phyloP scores from a whole-genome alignment of 2,329 filamentous ascomycete species.

The Huntiella omanensis region DNA sequence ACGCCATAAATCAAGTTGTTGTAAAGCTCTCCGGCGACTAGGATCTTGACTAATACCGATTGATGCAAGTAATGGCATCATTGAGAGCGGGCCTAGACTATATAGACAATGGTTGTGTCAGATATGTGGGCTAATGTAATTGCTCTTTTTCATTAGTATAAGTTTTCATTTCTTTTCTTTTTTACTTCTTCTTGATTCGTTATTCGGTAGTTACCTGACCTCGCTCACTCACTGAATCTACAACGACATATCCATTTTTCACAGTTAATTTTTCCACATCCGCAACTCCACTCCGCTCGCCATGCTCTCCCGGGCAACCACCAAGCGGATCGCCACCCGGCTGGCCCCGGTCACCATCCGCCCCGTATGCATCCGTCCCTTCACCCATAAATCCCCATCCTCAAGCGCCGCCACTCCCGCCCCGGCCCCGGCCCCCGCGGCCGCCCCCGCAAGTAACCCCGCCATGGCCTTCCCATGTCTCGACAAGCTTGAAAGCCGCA shows the following conservation, averaged over 20 bases:
- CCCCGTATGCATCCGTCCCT: not conserved
- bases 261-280: not conserved
- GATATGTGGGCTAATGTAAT: not conserved
- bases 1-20: not conserved
- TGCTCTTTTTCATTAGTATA: not conserved
- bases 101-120: no score
- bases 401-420: conserved; percentile 1
- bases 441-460: conserved; percentile 45
- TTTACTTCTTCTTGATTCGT: not conserved
- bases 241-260: not conserved
- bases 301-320: conserved; percentile 3
- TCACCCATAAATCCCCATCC: conserved; percentile 3
- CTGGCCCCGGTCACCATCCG: conserved; percentile 1
- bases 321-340: no score
- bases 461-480: conserved; percentile 82
- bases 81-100: no score
- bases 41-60: no score
- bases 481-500: conserved; percentile 62
- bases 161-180: not conserved
- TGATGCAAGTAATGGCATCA: no score
- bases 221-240: not conserved
- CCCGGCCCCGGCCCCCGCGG: conserved; percentile 1
- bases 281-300: not conserved
- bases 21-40: no score
- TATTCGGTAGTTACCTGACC: not conserved